Conservation (phyloP, 129 eudicot genomes). For the Sambucus nigra region DNA sequence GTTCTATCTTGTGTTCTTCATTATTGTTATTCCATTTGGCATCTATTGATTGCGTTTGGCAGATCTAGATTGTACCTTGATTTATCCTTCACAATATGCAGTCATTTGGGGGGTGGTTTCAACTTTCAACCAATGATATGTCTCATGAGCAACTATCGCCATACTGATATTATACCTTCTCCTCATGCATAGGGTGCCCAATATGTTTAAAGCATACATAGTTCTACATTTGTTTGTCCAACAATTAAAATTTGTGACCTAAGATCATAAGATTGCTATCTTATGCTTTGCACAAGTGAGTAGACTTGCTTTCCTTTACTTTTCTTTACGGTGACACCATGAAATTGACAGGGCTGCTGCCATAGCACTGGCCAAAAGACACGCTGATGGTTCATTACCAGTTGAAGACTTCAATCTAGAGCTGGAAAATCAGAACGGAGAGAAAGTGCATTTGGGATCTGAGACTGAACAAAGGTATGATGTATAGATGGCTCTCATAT, state of each 20-base stretch:
- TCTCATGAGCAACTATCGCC: too few species aligned
- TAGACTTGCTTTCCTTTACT: too few species aligned
- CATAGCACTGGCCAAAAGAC: slow-evolving; percentile 64
- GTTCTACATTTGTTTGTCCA: neutral
- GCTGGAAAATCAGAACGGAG: slow-evolving; percentile 89
- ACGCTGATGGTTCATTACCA: slow-evolving; percentile 82
- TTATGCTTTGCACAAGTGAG: neutral
- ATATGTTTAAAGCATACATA: neutral
- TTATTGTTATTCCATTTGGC: too few species aligned
- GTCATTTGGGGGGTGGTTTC: too few species aligned
- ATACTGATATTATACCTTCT: too few species aligned
- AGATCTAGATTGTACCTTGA: too few species aligned
- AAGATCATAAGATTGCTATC: neutral
- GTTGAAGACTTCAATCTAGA: slow-evolving; percentile 82
- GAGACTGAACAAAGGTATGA: slow-evolving; percentile 85
- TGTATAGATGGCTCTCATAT: neutral
- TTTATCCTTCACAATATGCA: too few species aligned
- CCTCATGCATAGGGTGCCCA: too few species aligned
- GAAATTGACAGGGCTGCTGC: slow-evolving; percentile 67
- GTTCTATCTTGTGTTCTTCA: too few species aligned
- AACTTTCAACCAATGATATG: too few species aligned
- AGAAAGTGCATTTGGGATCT: slow-evolving; percentile 67
- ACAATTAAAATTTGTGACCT: neutral
- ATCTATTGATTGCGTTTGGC: too few species aligned
- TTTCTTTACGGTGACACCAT: slow-evolving; percentile 6